These are phyloP conservation scores for Trichophyton mentagrophytes DNA, from an alignment of 2,329 filamentous ascomycete genomes.

Conservation along the genomic window DNA sequence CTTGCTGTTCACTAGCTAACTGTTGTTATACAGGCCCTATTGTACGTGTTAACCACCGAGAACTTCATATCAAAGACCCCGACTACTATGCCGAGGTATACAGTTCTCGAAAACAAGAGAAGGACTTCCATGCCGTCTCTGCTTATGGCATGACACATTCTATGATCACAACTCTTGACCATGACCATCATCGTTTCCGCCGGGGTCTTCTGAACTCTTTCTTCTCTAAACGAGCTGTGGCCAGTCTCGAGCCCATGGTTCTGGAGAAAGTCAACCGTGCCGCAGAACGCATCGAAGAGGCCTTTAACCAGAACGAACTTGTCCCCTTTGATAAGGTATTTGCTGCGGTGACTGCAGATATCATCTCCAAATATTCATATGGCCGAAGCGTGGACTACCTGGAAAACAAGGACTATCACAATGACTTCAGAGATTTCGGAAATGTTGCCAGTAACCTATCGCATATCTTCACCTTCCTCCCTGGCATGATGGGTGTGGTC, in stretches of 20 bases:
- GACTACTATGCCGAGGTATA: slow-evolving; percentile 16
- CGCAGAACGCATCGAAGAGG: neutral
- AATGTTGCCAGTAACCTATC: neutral
- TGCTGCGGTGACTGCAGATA: slow-evolving; percentile 15
- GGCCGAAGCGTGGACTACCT: neutral
- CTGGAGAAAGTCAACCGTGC: neutral
- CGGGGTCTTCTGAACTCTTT: slow-evolving; percentile 18
- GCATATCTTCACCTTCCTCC: neutral
- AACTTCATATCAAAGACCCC: slow-evolving; percentile 17
- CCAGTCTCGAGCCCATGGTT: slow-evolving; percentile 10
- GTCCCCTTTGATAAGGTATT: neutral
- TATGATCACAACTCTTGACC: slow-evolving; percentile 20
- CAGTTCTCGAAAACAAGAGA: slow-evolving; percentile 1
- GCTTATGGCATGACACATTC: neutral
- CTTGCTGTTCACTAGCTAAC: neutral
- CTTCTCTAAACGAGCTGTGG: slow-evolving; percentile 17
- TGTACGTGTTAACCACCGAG: slow-evolving; percentile 17
- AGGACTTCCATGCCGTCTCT: neutral
- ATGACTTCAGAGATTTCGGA: neutral
- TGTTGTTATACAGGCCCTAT: slow-evolving; percentile 14
- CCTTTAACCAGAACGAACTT: neutral
- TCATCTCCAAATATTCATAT: slow-evolving; percentile 13
- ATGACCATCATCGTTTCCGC: slow-evolving; percentile 18
- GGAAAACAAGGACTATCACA: neutral
- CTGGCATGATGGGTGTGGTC: neutral